Evolutionary conservation across 805 yeast genomes (phyloP), one percentile per base, ranked within the genome.

Genomic region (Zygosaccharomyces rouxii): DNA sequence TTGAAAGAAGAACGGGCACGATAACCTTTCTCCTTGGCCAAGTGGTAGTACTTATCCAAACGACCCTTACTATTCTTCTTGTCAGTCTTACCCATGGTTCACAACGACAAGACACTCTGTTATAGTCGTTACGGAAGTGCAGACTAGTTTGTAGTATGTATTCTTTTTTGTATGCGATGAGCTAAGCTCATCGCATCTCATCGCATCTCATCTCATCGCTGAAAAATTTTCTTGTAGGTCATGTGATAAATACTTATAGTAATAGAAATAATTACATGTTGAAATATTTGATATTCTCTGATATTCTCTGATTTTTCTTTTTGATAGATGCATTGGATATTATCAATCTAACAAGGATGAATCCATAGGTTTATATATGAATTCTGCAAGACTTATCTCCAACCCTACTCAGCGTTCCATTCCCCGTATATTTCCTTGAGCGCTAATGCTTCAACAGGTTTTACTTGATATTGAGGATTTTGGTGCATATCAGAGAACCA

Each of bases 1-100:
- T 94, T 94, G 73, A 94, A 94, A 23, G 98, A 89, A 38, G 99
- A 94, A 79, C 99, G 96, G 44, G 99, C 99, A 68, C 99, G 81
- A 64, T 94, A 94, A 39, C 99, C 99, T 64, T 92, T 94, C 71
- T 94, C 99, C 67, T 94, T 94, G 30, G 99, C 99, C 31, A 94
- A 80, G 67, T 80, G 86, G 69, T 94, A 94, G 85, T 94, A 94
- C 60, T 92, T 86, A 74, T 94, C 99, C 69, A 94, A 83, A 83
- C 99, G 97, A 76, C 99, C 99, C 78, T 94, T 92, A 70, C 95
- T 88, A 66, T 88, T 84, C 71, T 90, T 90, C 81, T 90, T 90
- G 66, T 90, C 96, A 38, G 94, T 81, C 68, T 82, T 88, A 71
- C 96, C 97, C 95, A 87, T 87, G 43, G 25, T 56, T 39, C 1